These are phyloP conservation scores for Globisporangium nunn DNA, from an alignment of 352 stramenopile genomes.

Conservation along the genomic window DNA sequence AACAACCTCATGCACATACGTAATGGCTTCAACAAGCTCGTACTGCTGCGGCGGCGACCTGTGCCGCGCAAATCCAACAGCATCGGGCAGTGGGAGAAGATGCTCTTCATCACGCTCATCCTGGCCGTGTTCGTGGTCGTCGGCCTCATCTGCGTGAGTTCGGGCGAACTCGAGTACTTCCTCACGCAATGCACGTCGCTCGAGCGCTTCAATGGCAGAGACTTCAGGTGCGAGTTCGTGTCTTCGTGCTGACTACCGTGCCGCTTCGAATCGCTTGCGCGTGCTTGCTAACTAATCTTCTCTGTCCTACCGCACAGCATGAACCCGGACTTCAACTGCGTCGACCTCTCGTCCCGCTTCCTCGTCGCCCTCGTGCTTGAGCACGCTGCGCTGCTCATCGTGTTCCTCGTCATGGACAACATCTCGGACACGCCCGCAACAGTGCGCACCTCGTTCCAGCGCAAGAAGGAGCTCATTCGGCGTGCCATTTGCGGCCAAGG, in stretches of 20 bases:
- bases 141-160: constrained; percentile 78
- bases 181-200: constrained; percentile 61
- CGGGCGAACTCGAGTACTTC: constrained; percentile 80
- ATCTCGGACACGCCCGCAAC: constrained; percentile 71
- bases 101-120: constrained; percentile 78
- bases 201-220: constrained; percentile 69
- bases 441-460: constrained; percentile 73
- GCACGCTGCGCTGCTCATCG: constrained; percentile 60
- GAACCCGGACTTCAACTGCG: constrained; percentile 75
- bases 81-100: constrained; percentile 85
- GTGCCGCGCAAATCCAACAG: constrained; percentile 80
- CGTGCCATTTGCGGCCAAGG: constrained; percentile 73
- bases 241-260: background rate
- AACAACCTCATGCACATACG: constrained; percentile 84
- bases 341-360: constrained; percentile 70
- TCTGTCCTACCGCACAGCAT: constrained; percentile 30
- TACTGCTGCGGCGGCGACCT: constrained; percentile 54
- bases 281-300: background rate
- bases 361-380: constrained; percentile 73
- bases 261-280: background rate
- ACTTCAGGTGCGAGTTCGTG: constrained; percentile 55
- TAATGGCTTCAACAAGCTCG: constrained; percentile 81
- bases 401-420: constrained; percentile 78
- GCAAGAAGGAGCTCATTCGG: constrained; percentile 81
- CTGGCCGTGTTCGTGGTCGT: constrained; percentile 80